Conservation (phyloP, 768 basidiomycete genomes). For the Stropharia rugosoannulata region DNA sequence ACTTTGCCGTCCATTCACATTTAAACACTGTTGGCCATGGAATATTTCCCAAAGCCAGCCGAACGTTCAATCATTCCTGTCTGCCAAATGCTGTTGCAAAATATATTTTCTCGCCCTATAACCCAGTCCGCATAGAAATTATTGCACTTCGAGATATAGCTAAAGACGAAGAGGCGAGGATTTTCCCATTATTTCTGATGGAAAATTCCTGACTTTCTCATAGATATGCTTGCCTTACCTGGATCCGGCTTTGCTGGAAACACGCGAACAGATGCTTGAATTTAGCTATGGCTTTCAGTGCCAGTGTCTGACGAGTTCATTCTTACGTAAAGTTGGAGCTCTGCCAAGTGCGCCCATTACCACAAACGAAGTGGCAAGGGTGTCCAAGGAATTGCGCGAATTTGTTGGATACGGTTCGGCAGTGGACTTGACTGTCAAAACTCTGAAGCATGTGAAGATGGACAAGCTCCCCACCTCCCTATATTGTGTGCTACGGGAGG, state of each 20-base stretch:
- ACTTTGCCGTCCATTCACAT: slow-evolving; percentile 77
- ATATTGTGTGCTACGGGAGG: slow-evolving; percentile 49
- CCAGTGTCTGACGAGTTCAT: slow-evolving; percentile 55
- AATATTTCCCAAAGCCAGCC: slow-evolving; percentile 73
- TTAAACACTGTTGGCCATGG: slow-evolving; percentile 70
- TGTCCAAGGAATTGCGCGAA: slow-evolving; percentile 33
- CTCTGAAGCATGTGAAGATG: slow-evolving; percentile 28
- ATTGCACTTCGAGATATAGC: slow-evolving; percentile 59
- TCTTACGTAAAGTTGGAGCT: slow-evolving; percentile 34
- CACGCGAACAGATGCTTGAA: slow-evolving; percentile 56
- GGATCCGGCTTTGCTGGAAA: slow-evolving; percentile 70
- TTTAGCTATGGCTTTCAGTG: slow-evolving; percentile 71
- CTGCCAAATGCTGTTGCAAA: slow-evolving; percentile 68
- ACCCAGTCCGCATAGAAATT: slow-evolving; percentile 57
- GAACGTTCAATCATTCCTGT: slow-evolving; percentile 85
- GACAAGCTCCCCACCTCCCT: slow-evolving; percentile 41
- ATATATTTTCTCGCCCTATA: slow-evolving; percentile 42
- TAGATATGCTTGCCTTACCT: slow-evolving; percentile 77
- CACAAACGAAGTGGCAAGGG: slow-evolving; percentile 24
- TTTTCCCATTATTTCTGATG: slow-evolving; percentile 1
- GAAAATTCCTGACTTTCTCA: background rate
- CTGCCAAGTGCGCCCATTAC: slow-evolving; percentile 39
- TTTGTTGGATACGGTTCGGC: slow-evolving; percentile 33
- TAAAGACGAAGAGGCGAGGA: slow-evolving; percentile 62
- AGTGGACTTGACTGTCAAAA: slow-evolving; percentile 11